Percentiles rank a stretch among this genome's conserved stretches.
These are phyloP conservation scores for Lonicera japonica DNA, from an alignment of 129 eudicot species.

Conservation along the genomic window DNA sequence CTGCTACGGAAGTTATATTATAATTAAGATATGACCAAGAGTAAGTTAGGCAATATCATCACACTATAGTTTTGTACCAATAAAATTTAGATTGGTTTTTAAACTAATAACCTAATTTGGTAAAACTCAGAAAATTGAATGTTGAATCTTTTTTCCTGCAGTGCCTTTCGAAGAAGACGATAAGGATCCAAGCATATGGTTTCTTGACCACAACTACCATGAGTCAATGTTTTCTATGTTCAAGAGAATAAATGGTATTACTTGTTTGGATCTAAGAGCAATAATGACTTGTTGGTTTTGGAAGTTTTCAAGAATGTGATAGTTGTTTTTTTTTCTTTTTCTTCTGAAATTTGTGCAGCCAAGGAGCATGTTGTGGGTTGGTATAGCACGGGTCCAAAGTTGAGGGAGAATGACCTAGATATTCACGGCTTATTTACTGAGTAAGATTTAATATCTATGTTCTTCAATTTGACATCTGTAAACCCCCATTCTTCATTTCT, in stretches of 20 bases:
- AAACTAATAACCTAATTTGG: not conserved
- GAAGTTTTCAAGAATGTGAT: not conserved
- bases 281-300: not conserved
- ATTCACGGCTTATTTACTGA: slow-evolving; percentile 84
- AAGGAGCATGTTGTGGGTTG: slow-evolving; percentile 99
- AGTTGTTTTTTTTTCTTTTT: no score
- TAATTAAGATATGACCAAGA: no score
- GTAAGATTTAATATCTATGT: slow-evolving; percentile 39
- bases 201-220: slow-evolving; percentile 98
- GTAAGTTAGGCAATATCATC: not conserved
- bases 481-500: not conserved
- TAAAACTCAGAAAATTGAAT: no score
- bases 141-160: slow-evolving; percentile 17
- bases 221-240: slow-evolving; percentile 99
- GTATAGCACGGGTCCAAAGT: slow-evolving; percentile 99
- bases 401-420: slow-evolving; percentile 86
- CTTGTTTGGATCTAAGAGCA: not conserved
- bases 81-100: not conserved
- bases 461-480: not conserved
- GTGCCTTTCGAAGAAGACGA: slow-evolving; percentile 99
- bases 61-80: not conserved
- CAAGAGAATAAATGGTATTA: slow-evolving; percentile 83
- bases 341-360: slow-evolving; percentile 41
- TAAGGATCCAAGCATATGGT: slow-evolving; percentile 95
- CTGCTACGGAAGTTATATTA: not conserved